These are phyloP conservation scores for Debaryomyces nepalensis DNA, from an alignment of 1,139 yeast species.

Conservation along the genomic window DNA sequence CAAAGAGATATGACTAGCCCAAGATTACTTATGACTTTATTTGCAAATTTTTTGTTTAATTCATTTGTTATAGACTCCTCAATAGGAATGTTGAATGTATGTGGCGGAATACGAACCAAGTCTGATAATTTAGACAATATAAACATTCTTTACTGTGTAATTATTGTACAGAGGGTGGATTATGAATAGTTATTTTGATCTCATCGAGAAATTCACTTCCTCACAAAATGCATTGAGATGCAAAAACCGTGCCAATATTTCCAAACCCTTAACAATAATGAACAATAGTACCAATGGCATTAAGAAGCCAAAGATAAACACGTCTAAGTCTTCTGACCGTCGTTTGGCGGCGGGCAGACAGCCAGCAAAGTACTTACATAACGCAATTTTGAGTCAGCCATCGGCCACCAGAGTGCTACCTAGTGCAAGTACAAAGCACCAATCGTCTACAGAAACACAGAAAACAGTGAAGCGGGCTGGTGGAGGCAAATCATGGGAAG, in stretches of 20 bases:
- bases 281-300: slow-evolving; percentile 14
- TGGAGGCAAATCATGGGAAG: slow-evolving; percentile 56
- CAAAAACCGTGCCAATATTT: background rate
- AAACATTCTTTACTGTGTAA: slow-evolving; percentile 69
- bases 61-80: slow-evolving; percentile 77
- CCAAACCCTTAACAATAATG: slow-evolving; percentile 6
- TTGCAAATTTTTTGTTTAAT: slow-evolving; percentile 81
- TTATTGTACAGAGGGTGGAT: background rate
- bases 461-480: slow-evolving; percentile 46
- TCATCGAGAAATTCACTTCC: slow-evolving; percentile 10
- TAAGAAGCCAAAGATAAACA: slow-evolving; percentile 25
- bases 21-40: slow-evolving; percentile 77
- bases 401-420: slow-evolving; percentile 7
- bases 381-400: slow-evolving; percentile 18
- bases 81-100: slow-evolving; percentile 73
- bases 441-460: slow-evolving; percentile 5
- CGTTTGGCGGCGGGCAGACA: slow-evolving; percentile 53
- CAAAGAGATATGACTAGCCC: slow-evolving; percentile 86
- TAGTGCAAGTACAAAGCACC: slow-evolving; percentile 5
- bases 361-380: slow-evolving; percentile 48
- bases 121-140: slow-evolving; percentile 80
- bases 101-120: slow-evolving; percentile 86
- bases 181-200: slow-evolving; percentile 6
- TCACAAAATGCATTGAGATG: slow-evolving; percentile 1
- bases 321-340: slow-evolving; percentile 54